Evolutionary conservation across 2,329 filamentous ascomycete species (phyloP).

Genomic region (Fusarium avenaceum): DNA sequence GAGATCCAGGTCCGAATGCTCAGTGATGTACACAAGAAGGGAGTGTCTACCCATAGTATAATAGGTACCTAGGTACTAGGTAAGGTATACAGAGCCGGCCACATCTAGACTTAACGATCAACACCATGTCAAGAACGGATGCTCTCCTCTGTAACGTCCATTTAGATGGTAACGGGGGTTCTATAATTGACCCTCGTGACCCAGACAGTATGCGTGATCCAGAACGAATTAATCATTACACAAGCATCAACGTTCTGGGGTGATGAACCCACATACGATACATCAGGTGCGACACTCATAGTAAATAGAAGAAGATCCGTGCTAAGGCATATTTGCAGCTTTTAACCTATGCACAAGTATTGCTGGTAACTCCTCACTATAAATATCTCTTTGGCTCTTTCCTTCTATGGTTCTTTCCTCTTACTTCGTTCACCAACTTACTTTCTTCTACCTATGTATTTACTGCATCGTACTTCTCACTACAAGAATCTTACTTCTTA

Average conservation of each 20-base stretch:
- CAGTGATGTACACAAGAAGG: not conserved
- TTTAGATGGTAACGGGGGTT: not conserved
- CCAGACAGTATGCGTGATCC: constrained; percentile 1
- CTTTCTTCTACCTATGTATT: not conserved
- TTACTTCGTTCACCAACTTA: not conserved
- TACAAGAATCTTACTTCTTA: constrained; percentile 3
- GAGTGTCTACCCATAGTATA: not conserved
- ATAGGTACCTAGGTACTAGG: not conserved
- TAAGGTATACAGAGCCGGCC: not conserved
- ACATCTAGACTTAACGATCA: not conserved
- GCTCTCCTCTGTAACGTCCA: not conserved
- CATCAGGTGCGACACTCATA: not conserved
- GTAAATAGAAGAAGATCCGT: not conserved
- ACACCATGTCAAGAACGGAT: not conserved
- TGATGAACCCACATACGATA: not conserved
- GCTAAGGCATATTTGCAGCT: not conserved
- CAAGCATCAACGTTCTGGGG: not conserved
- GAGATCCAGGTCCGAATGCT: not conserved
- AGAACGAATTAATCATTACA: constrained; percentile 1
- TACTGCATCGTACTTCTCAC: not conserved
- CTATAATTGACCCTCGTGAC: not conserved
- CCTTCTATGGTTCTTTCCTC: not conserved
- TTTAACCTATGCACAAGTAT: not conserved
- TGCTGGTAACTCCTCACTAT: not conserved
- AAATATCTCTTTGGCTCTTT: not conserved